A percentile compares a stretch with the other conserved stretches of the same genome.
Evolutionary conservation across 2,329 filamentous ascomycete genomes (phyloP).

Genomic region (Penicillium sp.): DNA sequence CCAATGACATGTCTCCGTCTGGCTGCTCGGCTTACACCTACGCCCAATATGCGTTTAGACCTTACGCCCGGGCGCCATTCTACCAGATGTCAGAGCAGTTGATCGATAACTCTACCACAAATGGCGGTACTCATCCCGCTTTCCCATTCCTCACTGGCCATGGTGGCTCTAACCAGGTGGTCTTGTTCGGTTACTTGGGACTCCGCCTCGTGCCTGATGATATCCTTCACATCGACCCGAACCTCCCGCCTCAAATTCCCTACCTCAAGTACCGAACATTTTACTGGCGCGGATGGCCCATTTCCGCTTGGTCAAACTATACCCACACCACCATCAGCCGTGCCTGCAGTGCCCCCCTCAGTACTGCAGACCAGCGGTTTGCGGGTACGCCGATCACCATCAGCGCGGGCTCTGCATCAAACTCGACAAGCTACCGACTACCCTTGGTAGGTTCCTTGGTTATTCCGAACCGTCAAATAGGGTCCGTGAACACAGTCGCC

Average conservation of each 20-base stretch:
- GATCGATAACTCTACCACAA: constrained; percentile 58
- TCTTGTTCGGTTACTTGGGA: constrained; percentile 67
- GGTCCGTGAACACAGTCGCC: constrained; percentile 53
- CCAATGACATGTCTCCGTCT: constrained; percentile 64
- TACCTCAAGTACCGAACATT: constrained; percentile 62
- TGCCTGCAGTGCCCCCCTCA: constrained; percentile 44
- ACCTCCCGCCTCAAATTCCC: constrained; percentile 65
- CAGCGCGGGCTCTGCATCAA: constrained; percentile 51
- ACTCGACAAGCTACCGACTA: constrained; percentile 48
- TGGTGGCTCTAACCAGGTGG: constrained; percentile 68
- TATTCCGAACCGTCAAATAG: constrained; percentile 60
- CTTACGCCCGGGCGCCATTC: constrained; percentile 67
- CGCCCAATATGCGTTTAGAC: constrained; percentile 61
- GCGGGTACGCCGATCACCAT: constrained; percentile 58
- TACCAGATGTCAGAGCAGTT: constrained; percentile 72
- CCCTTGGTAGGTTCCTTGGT: constrained; percentile 52
- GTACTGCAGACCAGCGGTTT: constrained; percentile 57
- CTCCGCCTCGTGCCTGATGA: constrained; percentile 60
- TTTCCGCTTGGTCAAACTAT: constrained; percentile 61
- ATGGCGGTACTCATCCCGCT: constrained; percentile 67
- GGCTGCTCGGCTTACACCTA: constrained; percentile 71
- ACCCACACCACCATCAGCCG: constrained; percentile 65
- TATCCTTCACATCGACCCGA: constrained; percentile 63
- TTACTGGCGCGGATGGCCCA: constrained; percentile 66
- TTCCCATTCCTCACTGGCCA: constrained; percentile 72